phyloP scores from a whole-genome alignment of 1,284 basidiomycete species.

The Pascua sp. region DNA sequence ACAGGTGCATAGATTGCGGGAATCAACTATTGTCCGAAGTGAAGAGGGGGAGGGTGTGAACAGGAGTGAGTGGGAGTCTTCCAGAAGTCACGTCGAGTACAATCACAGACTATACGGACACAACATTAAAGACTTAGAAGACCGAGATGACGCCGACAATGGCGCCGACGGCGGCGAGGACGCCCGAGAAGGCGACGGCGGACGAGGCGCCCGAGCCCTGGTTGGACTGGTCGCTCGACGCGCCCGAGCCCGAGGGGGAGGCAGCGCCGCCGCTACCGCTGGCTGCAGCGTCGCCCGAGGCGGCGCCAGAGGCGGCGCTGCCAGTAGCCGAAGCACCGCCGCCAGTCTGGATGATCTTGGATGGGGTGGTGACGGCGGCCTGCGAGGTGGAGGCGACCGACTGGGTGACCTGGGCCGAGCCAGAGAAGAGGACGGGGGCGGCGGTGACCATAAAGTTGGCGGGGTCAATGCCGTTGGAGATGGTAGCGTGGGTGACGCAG shows the following conservation, averaged over 20 bases:
- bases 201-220: slow-evolving; percentile 5
- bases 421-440: slow-evolving; percentile 26
- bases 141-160: slow-evolving; percentile 23
- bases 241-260: slow-evolving; percentile 10
- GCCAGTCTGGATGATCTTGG: slow-evolving; percentile 1
- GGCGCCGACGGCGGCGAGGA: slow-evolving; percentile 13
- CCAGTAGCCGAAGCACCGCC: neutral
- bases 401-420: slow-evolving; percentile 19
- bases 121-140: slow-evolving; percentile 19
- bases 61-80: too few species aligned
- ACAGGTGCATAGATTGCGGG: too few species aligned
- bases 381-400: slow-evolving; percentile 27
- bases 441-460: slow-evolving; percentile 37
- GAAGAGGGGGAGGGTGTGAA: too few species aligned
- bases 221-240: slow-evolving; percentile 6
- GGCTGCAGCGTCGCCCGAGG: slow-evolving; percentile 15
- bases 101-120: too few species aligned
- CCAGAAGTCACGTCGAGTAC: too few species aligned
- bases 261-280: slow-evolving; percentile 12
- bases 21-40: too few species aligned
- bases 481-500: slow-evolving; percentile 47
- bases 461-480: slow-evolving; percentile 44
- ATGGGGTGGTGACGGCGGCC: slow-evolving; percentile 14
- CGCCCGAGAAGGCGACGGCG: slow-evolving; percentile 7
- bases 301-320: slow-evolving; percentile 15